Evolutionary conservation across 1,284 basidiomycete species (phyloP), one percentile per base, ranked within the genome.

Genomic region (Pyrrhoderma noxium): DNA sequence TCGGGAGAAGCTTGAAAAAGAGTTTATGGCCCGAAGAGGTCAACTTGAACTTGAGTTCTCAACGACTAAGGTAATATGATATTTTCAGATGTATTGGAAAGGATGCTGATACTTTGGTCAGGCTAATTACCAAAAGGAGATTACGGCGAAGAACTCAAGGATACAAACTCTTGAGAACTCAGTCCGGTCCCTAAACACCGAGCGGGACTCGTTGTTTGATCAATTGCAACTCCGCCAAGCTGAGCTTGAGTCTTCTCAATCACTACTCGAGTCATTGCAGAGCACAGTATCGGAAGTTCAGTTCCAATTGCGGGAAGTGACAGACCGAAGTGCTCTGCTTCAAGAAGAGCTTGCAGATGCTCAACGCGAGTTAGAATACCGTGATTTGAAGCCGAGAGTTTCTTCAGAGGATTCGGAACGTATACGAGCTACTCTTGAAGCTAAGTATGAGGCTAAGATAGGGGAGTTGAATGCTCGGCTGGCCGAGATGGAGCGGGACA

Each of bases 181-280:
- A 1, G 71, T 91, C 16, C 76, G 79, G 55, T 78, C 74, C 22
- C 71, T 93, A 11, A 76, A 79, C 7, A 65, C 70, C 22, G 87
- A 91, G 62, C 93, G 92, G 59, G 82, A 82, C 58, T 64, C 71
- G 14, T 76, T 91, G 52, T 96, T 95, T 62, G 88, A 92, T 57
- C 80, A 87, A 54, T 72, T 91, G 3, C 90, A 96, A 66, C 61
- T 86, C 39, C 83, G 88, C 22, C 89, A 94, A 64, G 90, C 88
- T 11, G 92, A 96, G 61, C 66, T 88, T 13, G 93, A 97, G 67
- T 85, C 86, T 0, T 80, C 83, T 1, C 81, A 85, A 54, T 79
- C 77, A 2, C 80, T 86, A 54, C 72, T 84, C 1, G 89, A 91
- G 59, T 76, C 75, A 0, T 67, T 92, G 27, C 80, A 88, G 58